These are phyloP conservation scores for Xenoacremonium recifei DNA, from an alignment of 2,329 filamentous ascomycete species.

Conservation along the genomic window DNA sequence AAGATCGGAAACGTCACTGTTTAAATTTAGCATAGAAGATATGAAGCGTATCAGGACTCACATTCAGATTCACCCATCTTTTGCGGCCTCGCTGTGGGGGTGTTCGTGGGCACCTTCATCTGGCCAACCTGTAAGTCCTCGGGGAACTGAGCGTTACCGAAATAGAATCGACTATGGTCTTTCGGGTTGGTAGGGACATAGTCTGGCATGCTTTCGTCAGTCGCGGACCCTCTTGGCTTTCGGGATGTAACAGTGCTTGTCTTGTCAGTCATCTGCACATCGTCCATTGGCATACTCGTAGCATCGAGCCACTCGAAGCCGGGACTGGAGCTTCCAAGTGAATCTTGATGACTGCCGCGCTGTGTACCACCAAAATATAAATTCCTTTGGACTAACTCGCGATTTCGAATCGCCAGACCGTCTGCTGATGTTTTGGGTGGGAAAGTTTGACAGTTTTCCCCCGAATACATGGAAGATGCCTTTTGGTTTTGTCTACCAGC, in stretches of 20 bases:
- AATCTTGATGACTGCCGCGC: no score
- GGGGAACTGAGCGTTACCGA: slow-evolving; percentile 6
- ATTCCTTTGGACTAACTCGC: no score
- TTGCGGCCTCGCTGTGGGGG: slow-evolving; percentile 31
- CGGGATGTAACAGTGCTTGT: slow-evolving; percentile 6
- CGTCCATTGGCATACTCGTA: slow-evolving; percentile 14
- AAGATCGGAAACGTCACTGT: slow-evolving; percentile 18
- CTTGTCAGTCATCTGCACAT: slow-evolving; percentile 6
- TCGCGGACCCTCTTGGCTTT: slow-evolving; percentile 28
- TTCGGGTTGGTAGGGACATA: slow-evolving; percentile 25
- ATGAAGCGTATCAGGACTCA: slow-evolving; percentile 5
- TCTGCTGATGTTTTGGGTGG: no score
- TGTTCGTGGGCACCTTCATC: slow-evolving; percentile 42
- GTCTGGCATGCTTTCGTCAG: slow-evolving; percentile 44
- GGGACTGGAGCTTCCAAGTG: slow-evolving; percentile 19
- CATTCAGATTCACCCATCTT: slow-evolving; percentile 14
- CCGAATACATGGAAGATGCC: background rate
- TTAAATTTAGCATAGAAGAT: slow-evolving; percentile 7
- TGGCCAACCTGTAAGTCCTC: slow-evolving; percentile 23
- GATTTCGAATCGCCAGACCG: no score
- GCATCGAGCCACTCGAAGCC: slow-evolving; percentile 29
- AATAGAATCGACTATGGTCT: no score
- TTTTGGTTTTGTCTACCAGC: background rate
- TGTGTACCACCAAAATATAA: no score
- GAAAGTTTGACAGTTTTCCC: no score